A percentile compares a stretch with the other conserved stretches of the same genome.
These are phyloP conservation scores for Fragilaria radians DNA, from an alignment of 108 stramenopile species.

Conservation along the genomic window DNA sequence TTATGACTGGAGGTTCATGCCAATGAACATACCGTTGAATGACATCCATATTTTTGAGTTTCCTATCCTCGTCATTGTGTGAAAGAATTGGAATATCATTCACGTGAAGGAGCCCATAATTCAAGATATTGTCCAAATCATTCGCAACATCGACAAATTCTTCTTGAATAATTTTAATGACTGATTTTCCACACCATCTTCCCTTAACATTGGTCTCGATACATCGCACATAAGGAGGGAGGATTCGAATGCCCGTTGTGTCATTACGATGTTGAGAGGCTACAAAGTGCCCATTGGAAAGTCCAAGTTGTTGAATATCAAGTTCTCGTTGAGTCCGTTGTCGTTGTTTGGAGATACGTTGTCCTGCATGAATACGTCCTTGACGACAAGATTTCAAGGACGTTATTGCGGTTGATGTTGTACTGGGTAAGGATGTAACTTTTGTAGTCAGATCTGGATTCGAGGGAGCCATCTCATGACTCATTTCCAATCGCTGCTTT, in stretches of 20 bases:
- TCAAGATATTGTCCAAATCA: constrained; percentile 25
- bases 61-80: constrained; percentile 9
- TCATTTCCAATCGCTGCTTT: constrained; percentile 40
- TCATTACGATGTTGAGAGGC: constrained; percentile 27
- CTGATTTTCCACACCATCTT: constrained; percentile 62
- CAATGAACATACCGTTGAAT: constrained; percentile 62
- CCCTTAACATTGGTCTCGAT: constrained; percentile 57
- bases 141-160: constrained; percentile 48
- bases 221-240: constrained; percentile 44
- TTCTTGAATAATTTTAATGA: constrained; percentile 34
- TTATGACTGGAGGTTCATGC: constrained; percentile 72
- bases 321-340: constrained; percentile 33
- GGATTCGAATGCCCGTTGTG: constrained; percentile 44
- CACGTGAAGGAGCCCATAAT: constrained; percentile 45
- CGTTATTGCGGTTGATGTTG: neutral
- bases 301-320: constrained; percentile 33
- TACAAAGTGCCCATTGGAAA: constrained; percentile 31
- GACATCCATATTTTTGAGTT: constrained; percentile 61
- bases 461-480: constrained; percentile 1
- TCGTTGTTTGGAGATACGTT: constrained; percentile 26
- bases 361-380: constrained; percentile 20
- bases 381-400: constrained; percentile 5
- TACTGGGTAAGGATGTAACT: neutral
- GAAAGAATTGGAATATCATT: constrained; percentile 33
- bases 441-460: constrained; percentile 4